Evolutionary conservation across 371 early-diverging fungal genomes (phyloP), one percentile per base, ranked within the genome.

Genomic region (Mucor racemosus): DNA sequence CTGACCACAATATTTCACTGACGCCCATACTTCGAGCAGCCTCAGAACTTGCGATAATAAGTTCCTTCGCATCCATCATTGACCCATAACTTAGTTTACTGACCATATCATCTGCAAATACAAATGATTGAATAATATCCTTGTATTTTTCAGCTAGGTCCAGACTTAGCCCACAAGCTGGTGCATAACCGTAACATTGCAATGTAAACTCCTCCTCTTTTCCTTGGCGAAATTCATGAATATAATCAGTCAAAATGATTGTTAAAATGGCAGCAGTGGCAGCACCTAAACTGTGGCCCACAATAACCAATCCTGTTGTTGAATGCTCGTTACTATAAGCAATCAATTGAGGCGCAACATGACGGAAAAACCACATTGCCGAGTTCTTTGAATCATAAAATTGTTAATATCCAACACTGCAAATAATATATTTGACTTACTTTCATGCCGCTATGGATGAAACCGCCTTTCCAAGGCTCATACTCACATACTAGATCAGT

Each of bases 401-500:
- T 7, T 1, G 11, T 50, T 11, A 50, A 19, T 8, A 4, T n/a
- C 21, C 26, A 26, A 44, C 17, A 44, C n/a, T 1, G 17, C 17
- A 17, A 7, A 17, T 15, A 7, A 44, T 2, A 44, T 15, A 44
- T n/a, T 6, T 17, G 5, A 56, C 31, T 66, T 66, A 70, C 81
- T 64, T 90, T 85, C 84, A 94, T 91, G 5, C 95, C 95, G 56
- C 87, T 85, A 66, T 95, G 95, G 48, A 94, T 91, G 15, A 94
- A 79, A 2, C 95, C 95, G 39, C 94, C 95, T 58, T 88, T 86
- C 95, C 95, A 95, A 34, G 85, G 90, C 55, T 89, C 87, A 65
- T 95, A 95, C 69, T 95, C 94, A 61, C 95, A 95, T 0, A 91
- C 89, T 26, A 95, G 72, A 70, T 95, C 96, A 0, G 96, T 95